phyloP scores from a whole-genome alignment of 1,284 basidiomycete species.

The Vanrija pseudolonga region DNA sequence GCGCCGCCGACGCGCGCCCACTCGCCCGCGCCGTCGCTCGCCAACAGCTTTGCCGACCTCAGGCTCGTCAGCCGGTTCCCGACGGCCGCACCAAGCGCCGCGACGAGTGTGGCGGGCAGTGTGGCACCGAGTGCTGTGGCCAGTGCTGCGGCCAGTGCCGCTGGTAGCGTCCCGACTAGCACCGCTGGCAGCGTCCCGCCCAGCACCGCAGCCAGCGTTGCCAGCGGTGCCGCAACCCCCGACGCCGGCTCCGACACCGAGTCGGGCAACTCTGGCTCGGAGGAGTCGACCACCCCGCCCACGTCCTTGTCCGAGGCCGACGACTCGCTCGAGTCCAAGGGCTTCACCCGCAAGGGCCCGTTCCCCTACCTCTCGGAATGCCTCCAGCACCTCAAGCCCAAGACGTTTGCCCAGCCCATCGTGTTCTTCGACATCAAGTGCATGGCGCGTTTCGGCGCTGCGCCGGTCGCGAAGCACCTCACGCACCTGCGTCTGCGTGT shows the following conservation, averaged over 20 bases:
- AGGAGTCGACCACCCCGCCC: constrained; percentile 27
- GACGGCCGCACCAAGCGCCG: background rate
- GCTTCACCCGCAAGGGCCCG: constrained; percentile 48
- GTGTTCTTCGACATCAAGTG: constrained; percentile 51
- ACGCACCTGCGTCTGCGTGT: constrained; percentile 48
- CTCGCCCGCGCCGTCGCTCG: constrained; percentile 5
- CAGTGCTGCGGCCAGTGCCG: background rate
- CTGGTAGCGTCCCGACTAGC: background rate
- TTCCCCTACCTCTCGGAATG: constrained; percentile 45
- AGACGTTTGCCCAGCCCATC: constrained; percentile 50
- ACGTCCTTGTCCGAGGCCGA: constrained; percentile 31
- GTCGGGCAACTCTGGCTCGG: constrained; percentile 14
- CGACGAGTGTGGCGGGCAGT: background rate
- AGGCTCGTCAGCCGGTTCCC: constrained; percentile 4
- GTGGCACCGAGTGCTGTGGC: background rate
- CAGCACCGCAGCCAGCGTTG: background rate
- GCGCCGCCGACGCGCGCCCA: constrained; percentile 32
- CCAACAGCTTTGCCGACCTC: constrained; percentile 13
- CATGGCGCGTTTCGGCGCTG: constrained; percentile 41
- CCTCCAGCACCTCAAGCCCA: constrained; percentile 37
- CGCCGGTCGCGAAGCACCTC: constrained; percentile 39
- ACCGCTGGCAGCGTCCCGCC: background rate
- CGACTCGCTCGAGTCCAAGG: constrained; percentile 22
- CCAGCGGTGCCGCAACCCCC: constrained; percentile 13
- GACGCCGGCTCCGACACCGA: constrained; percentile 6